phyloP scores from a whole-genome alignment of 1,139 yeast genomes.

The Debaryomycetaceae sp. region DNA sequence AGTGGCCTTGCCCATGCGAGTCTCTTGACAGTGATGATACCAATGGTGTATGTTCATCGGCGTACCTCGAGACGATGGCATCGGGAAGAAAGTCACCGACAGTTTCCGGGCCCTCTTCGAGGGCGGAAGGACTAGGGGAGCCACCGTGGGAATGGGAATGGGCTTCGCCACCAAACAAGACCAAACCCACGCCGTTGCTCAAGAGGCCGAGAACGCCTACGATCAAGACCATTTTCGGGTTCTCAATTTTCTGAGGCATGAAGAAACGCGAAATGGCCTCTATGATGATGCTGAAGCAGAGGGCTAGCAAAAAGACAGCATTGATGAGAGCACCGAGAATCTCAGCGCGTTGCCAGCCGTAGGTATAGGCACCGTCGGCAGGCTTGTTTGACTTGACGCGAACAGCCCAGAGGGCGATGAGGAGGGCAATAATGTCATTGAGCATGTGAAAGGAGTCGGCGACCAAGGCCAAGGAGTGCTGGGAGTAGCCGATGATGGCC shows the following conservation, averaged over 20 bases:
- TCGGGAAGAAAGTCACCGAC: slow-evolving; percentile 27
- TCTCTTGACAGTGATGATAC: slow-evolving; percentile 7
- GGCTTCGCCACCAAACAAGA: slow-evolving; percentile 76
- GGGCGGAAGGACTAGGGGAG: slow-evolving; percentile 9
- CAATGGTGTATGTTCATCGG: slow-evolving; percentile 20
- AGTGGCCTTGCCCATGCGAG: slow-evolving; percentile 5
- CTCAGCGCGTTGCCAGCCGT: slow-evolving; percentile 96
- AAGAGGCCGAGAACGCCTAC: slow-evolving; percentile 79
- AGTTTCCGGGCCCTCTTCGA: slow-evolving; percentile 17
- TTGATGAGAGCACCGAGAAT: slow-evolving; percentile 88
- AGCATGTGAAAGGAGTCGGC: slow-evolving; percentile 98
- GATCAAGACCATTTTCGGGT: slow-evolving; percentile 66
- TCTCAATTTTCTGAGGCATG: slow-evolving; percentile 66
- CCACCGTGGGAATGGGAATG: slow-evolving; percentile 32
- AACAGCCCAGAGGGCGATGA: slow-evolving; percentile 96
- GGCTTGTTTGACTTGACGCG: slow-evolving; percentile 72
- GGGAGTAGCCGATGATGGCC: slow-evolving; percentile 75
- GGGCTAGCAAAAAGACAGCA: slow-evolving; percentile 84
- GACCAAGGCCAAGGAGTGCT: slow-evolving; percentile 82
- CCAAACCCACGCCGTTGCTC: slow-evolving; percentile 74
- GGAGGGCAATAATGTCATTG: slow-evolving; percentile 80
- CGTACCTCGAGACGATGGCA: slow-evolving; percentile 22
- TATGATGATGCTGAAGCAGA: slow-evolving; percentile 83
- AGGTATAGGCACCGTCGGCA: slow-evolving; percentile 82
- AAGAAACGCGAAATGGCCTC: slow-evolving; percentile 89